Conservation (phyloP, 306 rosid species). For the Citrullus colocynthis region DNA sequence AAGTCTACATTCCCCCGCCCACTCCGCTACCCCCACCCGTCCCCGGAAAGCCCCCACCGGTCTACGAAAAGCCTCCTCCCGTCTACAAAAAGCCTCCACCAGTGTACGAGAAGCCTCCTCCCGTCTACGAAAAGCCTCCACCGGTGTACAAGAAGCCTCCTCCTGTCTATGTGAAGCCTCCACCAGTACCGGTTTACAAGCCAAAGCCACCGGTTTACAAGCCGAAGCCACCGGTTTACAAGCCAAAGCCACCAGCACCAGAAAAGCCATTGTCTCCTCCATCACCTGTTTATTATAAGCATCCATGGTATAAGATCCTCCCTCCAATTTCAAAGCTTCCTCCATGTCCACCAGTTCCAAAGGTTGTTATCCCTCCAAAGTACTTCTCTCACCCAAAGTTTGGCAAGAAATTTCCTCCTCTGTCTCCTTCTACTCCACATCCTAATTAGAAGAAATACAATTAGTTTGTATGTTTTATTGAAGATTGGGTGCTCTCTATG, state of each 20-base stretch:
- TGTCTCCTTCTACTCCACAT: conserved; percentile 1
- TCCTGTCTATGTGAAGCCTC: conserved; percentile 7
- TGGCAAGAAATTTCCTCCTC: conserved; percentile 13
- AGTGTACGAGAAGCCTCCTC: conserved; percentile 16
- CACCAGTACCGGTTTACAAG: not conserved
- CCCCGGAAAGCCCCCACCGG: conserved; percentile 3
- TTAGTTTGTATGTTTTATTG: not conserved
- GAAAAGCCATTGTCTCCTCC: not conserved
- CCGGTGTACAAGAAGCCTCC: conserved; percentile 4
- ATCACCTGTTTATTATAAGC: conserved; percentile 16
- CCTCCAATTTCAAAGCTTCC: conserved; percentile 40
- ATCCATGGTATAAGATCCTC: conserved; percentile 26
- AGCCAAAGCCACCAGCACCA: not conserved
- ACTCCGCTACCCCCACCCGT: conserved; percentile 9
- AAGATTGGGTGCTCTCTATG: not conserved
- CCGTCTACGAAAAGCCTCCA: conserved; percentile 3
- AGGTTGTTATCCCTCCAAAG: conserved; percentile 7
- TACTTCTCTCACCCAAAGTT: conserved; percentile 8
- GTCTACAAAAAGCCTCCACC: not conserved
- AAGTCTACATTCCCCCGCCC: not conserved
- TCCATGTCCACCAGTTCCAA: conserved; percentile 17
- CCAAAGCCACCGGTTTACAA: not conserved
- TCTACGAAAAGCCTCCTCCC: conserved; percentile 10
- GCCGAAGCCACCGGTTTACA: not conserved
- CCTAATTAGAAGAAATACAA: not conserved